These are phyloP conservation scores for Pythium biforme DNA, from an alignment of 352 stramenopile genomes.

Conservation along the genomic window DNA sequence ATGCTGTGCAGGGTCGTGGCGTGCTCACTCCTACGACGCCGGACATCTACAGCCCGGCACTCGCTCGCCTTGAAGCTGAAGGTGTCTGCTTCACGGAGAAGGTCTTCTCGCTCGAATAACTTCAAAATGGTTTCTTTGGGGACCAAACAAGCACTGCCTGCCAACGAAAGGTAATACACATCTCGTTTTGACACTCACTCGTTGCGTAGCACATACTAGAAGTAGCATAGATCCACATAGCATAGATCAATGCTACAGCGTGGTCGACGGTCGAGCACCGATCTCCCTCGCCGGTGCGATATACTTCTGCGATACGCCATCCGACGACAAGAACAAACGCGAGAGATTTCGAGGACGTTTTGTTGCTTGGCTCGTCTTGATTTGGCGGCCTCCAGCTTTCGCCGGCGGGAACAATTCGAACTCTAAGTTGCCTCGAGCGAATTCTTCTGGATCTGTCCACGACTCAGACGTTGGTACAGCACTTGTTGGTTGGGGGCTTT, in stretches of 20 bases:
- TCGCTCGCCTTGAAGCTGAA: slow-evolving; percentile 84
- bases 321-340: slow-evolving; percentile 65
- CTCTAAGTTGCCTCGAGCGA: slow-evolving; percentile 47
- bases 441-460: slow-evolving; percentile 37
- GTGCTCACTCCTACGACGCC: slow-evolving; percentile 89
- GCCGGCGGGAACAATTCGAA: slow-evolving; percentile 53
- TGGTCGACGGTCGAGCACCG: slow-evolving; percentile 29
- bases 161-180: neutral
- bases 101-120: slow-evolving; percentile 39
- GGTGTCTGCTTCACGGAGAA: slow-evolving; percentile 89
- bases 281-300: slow-evolving; percentile 35
- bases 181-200: neutral
- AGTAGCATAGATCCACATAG: neutral
- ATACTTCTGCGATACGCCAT: slow-evolving; percentile 74
- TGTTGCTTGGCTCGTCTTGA: slow-evolving; percentile 58
- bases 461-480: neutral
- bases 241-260: neutral
- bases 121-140: neutral
- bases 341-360: slow-evolving; percentile 57
- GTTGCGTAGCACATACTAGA: no score
- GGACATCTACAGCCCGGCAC: slow-evolving; percentile 87
- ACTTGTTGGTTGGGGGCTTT: slow-evolving; percentile 17
- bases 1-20: slow-evolving; percentile 75
- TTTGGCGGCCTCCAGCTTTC: slow-evolving; percentile 50
- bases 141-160: no score